These are phyloP conservation scores for Colletotrichum trifolii DNA, from an alignment of 2,329 filamentous ascomycete species.

Conservation along the genomic window DNA sequence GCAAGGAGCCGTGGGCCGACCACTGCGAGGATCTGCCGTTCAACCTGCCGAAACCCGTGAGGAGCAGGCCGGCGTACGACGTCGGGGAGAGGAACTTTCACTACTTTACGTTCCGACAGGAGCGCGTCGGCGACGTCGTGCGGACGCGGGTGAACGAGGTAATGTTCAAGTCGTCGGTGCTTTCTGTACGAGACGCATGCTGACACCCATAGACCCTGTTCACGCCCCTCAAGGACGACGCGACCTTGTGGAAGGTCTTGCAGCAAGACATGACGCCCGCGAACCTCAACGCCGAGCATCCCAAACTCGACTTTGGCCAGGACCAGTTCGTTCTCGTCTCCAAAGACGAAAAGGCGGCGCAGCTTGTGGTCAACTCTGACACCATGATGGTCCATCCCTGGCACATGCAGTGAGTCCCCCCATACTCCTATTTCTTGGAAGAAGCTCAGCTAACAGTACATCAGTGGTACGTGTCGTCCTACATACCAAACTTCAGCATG, in stretches of 20 bases:
- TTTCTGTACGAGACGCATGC: not conserved
- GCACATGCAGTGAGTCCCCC: slow-evolving; percentile 38
- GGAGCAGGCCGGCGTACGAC: slow-evolving; percentile 36
- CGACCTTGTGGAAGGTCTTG: slow-evolving; percentile 30
- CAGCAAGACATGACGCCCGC: slow-evolving; percentile 23
- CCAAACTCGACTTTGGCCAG: slow-evolving; percentile 30
- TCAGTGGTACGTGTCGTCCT: slow-evolving; percentile 16
- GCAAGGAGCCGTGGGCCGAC: slow-evolving; percentile 30
- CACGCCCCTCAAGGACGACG: slow-evolving; percentile 33
- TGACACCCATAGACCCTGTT: slow-evolving; percentile 32
- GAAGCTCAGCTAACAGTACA: slow-evolving; percentile 4
- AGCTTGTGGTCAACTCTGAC: slow-evolving; percentile 40
- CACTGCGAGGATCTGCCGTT: slow-evolving; percentile 38
- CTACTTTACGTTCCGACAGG: slow-evolving; percentile 33
- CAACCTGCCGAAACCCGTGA: slow-evolving; percentile 36
- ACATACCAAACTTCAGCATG: not conserved
- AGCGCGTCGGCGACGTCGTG: slow-evolving; percentile 21
- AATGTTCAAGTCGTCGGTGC: not conserved
- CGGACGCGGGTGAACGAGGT: slow-evolving; percentile 30
- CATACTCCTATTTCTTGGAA: no score
- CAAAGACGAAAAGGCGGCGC: slow-evolving; percentile 37
- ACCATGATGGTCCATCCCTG: slow-evolving; percentile 41
- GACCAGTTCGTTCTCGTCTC: slow-evolving; percentile 37
- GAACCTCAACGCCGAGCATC: slow-evolving; percentile 25
- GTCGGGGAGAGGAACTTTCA: slow-evolving; percentile 36